Evolutionary conservation across 495 filamentous ascomycete species (phyloP).

Genomic region (Staphylotrichum tortipilum): DNA sequence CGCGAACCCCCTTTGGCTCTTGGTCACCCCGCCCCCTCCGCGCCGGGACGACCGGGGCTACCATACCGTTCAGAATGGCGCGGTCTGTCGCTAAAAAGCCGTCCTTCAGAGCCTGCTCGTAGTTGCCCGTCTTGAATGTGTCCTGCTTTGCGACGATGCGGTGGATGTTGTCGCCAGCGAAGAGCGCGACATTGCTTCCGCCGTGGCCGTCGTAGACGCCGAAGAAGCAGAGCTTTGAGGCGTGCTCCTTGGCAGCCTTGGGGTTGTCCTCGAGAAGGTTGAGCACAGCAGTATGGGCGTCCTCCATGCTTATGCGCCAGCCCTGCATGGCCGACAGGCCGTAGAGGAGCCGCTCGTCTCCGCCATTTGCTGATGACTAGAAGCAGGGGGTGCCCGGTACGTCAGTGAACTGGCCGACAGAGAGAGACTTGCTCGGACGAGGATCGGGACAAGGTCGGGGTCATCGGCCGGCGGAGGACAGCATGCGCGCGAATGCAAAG

Average conservation of each 20-base stretch:
- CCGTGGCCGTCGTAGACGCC: conserved; percentile 98
- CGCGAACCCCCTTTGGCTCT: neutral
- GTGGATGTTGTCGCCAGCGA: conserved; percentile 86
- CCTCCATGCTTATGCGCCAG: conserved; percentile 99
- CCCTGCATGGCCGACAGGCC: conserved; percentile 98
- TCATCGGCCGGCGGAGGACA: neutral
- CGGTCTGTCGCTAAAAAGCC: conserved; percentile 94
- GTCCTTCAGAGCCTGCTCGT: conserved; percentile 94
- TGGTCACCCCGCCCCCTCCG: conserved; percentile 11
- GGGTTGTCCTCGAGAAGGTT: conserved; percentile 65
- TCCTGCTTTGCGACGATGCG: conserved; percentile 91
- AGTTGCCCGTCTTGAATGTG: conserved; percentile 79
- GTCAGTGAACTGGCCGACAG: too few relatives aligned
- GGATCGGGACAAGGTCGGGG: too few relatives aligned
- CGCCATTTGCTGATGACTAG: conserved; percentile 78
- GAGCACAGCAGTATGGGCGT: conserved; percentile 81
- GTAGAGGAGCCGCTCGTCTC: conserved; percentile 85
- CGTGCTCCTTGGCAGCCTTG: conserved; percentile 51
- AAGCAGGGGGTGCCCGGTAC: conserved; percentile 3
- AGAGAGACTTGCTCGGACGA: too few relatives aligned
- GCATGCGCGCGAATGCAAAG: neutral
- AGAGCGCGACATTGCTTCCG: conserved; percentile 90
- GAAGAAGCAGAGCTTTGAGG: conserved; percentile 83
- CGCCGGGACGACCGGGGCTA: conserved; percentile 9
- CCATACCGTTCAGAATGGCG: conserved; percentile 85